phyloP scores from a whole-genome alignment of 2,329 filamentous ascomycete genomes.

The Fusarium sp. region DNA sequence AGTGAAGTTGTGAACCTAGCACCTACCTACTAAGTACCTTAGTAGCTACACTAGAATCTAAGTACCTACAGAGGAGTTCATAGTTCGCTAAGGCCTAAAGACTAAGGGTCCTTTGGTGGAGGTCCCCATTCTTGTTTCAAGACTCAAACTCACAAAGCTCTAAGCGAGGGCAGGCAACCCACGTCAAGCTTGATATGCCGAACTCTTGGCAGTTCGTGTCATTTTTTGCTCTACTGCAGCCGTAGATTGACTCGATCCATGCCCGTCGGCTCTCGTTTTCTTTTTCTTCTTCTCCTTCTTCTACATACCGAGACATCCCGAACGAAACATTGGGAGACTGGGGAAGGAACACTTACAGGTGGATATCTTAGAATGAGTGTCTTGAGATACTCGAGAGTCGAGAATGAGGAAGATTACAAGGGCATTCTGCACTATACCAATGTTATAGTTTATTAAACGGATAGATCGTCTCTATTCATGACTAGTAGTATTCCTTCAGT shows the following conservation, averaged over 20 bases:
- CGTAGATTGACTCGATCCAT: not conserved
- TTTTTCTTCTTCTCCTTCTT: not conserved
- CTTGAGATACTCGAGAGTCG: not conserved
- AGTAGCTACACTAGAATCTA: no score
- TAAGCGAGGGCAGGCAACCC: conserved; percentile 36
- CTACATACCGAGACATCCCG: conserved; percentile 13
- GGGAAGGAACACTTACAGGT: conserved; percentile 8
- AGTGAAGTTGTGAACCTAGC: not conserved
- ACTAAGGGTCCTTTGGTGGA: conserved; percentile 4
- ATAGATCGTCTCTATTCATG: not conserved
- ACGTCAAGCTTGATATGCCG: conserved; percentile 24
- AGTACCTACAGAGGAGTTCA: no score
- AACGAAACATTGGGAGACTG: conserved; percentile 8
- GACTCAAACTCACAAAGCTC: conserved; percentile 36
- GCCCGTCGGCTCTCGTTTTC: not conserved
- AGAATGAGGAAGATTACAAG: conserved; percentile 1
- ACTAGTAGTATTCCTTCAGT: not conserved
- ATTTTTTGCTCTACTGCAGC: not conserved
- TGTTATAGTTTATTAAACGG: not conserved
- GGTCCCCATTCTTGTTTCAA: conserved; percentile 38
- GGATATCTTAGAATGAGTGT: not conserved
- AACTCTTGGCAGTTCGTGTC: conserved; percentile 20
- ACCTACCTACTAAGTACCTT: no score
- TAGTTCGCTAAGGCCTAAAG: no score
- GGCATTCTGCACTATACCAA: not conserved